These are phyloP conservation scores for Evernia prunastri DNA, from an alignment of 495 filamentous ascomycete species.

Conservation along the genomic window DNA sequence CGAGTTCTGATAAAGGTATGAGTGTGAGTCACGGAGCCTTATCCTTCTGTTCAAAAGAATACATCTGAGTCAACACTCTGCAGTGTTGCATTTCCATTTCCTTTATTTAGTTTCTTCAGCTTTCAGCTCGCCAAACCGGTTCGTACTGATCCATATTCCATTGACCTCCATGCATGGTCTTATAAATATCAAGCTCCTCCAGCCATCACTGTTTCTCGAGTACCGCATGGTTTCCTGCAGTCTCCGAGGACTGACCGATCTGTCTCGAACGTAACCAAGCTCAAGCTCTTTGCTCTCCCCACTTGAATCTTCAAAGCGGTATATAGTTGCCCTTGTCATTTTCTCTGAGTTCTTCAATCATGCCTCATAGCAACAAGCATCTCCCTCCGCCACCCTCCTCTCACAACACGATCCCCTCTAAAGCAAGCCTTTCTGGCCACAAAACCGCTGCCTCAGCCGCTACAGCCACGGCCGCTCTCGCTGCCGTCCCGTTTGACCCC, in stretches of 20 bases:
- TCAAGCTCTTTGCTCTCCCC: background rate
- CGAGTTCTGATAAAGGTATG: background rate
- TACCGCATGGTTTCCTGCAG: background rate
- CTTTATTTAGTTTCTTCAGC: background rate
- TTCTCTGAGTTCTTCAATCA: background rate
- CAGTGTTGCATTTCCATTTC: background rate
- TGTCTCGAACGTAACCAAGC: background rate
- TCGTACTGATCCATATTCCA: background rate
- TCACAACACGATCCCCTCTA: background rate
- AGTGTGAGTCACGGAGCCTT: background rate
- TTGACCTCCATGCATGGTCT: background rate
- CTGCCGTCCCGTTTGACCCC: background rate
- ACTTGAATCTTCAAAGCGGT: background rate
- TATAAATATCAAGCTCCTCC: conserved; percentile 1
- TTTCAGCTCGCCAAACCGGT: background rate
- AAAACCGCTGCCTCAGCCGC: conserved; percentile 2
- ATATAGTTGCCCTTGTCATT: background rate
- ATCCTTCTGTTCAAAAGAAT: background rate
- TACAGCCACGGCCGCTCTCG: conserved; percentile 1
- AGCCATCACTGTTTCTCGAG: background rate
- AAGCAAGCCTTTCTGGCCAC: background rate
- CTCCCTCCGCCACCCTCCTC: background rate
- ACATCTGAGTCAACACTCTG: background rate
- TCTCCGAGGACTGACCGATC: background rate
- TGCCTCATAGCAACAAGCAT: background rate